phyloP scores from a whole-genome alignment of 164 flowering plant genomes.

The Sextonia rubra region DNA sequence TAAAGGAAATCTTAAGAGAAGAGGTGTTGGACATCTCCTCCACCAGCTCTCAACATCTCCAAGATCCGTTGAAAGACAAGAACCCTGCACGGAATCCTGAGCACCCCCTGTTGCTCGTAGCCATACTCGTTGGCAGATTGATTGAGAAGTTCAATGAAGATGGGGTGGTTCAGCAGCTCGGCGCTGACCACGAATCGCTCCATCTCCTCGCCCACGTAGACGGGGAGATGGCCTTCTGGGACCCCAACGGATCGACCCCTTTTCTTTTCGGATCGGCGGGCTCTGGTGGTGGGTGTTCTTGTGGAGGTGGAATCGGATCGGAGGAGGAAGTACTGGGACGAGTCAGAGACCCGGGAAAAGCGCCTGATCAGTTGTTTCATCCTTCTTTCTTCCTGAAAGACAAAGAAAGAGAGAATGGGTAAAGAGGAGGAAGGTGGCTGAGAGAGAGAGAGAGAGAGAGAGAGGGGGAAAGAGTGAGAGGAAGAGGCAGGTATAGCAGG shows the following conservation, averaged over 20 bases:
- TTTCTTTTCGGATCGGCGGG: not conserved
- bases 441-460: not conserved
- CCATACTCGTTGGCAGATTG: constrained; percentile 93
- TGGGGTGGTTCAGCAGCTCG: constrained; percentile 72
- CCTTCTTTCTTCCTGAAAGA: not conserved
- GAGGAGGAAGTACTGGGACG: constrained; percentile 56
- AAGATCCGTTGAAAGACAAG: constrained; percentile 61
- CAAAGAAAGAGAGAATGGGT: not conserved
- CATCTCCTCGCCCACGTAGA: constrained; percentile 66
- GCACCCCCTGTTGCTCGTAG: constrained; percentile 87
- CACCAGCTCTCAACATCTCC: constrained; percentile 39
- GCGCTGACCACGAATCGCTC: constrained; percentile 81
- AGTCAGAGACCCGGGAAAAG: constrained; percentile 64
- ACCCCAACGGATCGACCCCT: constrained; percentile 26
- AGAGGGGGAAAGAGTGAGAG: not conserved
- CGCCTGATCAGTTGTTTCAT: constrained; percentile 51
- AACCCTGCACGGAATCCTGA: constrained; percentile 78
- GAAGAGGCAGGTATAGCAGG: not conserved
- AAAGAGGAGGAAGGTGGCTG: not conserved
- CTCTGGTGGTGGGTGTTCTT: not conserved
- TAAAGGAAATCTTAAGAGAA: constrained; percentile 4
- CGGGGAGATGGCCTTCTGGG: constrained; percentile 81
- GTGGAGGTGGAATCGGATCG: constrained; percentile 26
- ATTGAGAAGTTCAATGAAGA: constrained; percentile 58
- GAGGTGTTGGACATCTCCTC: not conserved